A percentile compares a stretch with the other conserved stretches of the same genome.
Evolutionary conservation across 345 rosid species (phyloP).

Genomic region (Geranium brycei): DNA sequence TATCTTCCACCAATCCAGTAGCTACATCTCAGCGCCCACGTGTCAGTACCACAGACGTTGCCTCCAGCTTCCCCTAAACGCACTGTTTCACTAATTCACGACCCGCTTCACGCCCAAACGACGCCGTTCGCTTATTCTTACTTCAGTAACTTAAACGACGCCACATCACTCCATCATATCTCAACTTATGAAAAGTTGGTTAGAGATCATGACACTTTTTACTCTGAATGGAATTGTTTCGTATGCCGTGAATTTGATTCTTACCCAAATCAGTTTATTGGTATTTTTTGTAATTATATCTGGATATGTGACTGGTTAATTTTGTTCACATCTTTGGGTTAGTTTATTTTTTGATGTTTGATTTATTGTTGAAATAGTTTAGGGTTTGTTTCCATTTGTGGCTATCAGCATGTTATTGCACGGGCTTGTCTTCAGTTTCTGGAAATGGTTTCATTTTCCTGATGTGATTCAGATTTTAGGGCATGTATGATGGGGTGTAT

Average conservation of each 20-base stretch:
- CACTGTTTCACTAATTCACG: too few relatives aligned
- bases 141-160: too few relatives aligned
- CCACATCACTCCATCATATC: too few relatives aligned
- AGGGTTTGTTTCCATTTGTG: neutral
- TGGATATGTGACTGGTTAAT: neutral
- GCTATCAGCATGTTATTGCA: neutral
- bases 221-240: neutral
- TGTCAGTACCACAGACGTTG: too few relatives aligned
- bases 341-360: neutral
- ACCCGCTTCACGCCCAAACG: too few relatives aligned
- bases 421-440: too few relatives aligned
- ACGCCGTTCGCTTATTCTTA: too few relatives aligned
- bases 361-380: neutral
- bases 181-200: too few relatives aligned
- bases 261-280: conserved; percentile 2
- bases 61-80: too few relatives aligned
- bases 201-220: too few relatives aligned
- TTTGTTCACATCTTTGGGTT: neutral
- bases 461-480: neutral
- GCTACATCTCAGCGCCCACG: too few relatives aligned
- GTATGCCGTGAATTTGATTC: neutral
- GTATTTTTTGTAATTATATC: neutral
- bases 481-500: neutral
- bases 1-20: too few relatives aligned
- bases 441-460: neutral